Percentiles rank a stretch among this genome's conserved stretches.
phyloP scores from a whole-genome alignment of 805 yeast genomes.

The Barnettozyma vustinii region DNA sequence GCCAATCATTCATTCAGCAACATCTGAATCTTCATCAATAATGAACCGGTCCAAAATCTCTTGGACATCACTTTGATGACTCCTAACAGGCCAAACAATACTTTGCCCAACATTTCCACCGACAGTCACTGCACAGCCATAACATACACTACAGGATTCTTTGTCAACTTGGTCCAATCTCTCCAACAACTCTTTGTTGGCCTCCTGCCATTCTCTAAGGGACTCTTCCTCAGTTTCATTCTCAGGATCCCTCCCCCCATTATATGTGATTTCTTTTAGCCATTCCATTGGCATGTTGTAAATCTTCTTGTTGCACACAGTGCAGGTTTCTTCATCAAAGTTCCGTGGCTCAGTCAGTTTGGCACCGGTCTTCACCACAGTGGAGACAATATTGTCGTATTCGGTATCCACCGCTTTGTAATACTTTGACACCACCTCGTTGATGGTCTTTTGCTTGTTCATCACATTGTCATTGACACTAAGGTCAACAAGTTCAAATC shows the following conservation, averaged over 20 bases:
- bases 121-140: constrained; percentile 68
- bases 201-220: constrained; percentile 29
- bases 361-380: constrained; percentile 85
- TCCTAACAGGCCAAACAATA: constrained; percentile 35
- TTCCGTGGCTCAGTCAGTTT: constrained; percentile 53
- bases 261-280: constrained; percentile 65
- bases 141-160: constrained; percentile 46
- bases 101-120: constrained; percentile 35
- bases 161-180: constrained; percentile 10
- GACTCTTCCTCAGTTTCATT: constrained; percentile 37
- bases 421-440: constrained; percentile 71
- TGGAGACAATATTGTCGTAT: constrained; percentile 85
- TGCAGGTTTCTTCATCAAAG: constrained; percentile 35
- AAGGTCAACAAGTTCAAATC: constrained; percentile 17
- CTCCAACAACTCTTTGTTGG: constrained; percentile 18
- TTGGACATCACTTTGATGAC: constrained; percentile 28
- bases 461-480: constrained; percentile 31
- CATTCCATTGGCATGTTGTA: constrained; percentile 57
- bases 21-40: constrained; percentile 32
- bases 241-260: constrained; percentile 43
- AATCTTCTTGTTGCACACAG: constrained; percentile 49
- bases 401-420: constrained; percentile 66
- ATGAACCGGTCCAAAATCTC: constrained; percentile 44
- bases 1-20: too few relatives aligned
- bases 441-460: constrained; percentile 71